Conservation (phyloP, 768 basidiomycete genomes). For the Mycena chlorophos region DNA sequence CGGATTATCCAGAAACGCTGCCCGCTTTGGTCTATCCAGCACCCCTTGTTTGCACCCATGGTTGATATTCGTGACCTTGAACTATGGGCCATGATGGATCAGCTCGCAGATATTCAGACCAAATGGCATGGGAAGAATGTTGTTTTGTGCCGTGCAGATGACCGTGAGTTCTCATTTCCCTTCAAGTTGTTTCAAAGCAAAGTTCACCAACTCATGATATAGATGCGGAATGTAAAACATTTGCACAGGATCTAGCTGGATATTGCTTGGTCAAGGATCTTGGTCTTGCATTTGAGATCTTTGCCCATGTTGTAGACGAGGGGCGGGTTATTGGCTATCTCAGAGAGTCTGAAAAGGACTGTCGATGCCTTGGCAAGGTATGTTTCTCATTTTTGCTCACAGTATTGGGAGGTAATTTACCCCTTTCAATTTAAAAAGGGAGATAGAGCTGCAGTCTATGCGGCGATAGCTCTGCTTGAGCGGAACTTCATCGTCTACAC, state of each 20-base stretch:
- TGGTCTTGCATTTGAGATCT: background rate
- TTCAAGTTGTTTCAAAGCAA: background rate
- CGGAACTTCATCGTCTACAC: constrained; percentile 2
- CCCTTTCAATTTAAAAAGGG: background rate
- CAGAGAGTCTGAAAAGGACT: background rate
- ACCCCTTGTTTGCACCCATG: constrained; percentile 11
- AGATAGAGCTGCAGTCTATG: constrained; percentile 15
- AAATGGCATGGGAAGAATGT: constrained; percentile 11
- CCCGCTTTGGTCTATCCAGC: constrained; percentile 2
- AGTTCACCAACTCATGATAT: background rate
- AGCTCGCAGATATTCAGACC: background rate
- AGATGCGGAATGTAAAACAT: background rate
- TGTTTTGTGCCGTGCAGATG: background rate
- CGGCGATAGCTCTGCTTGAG: constrained; percentile 15
- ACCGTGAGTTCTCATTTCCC: background rate
- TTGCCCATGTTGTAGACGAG: background rate
- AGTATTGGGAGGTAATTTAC: background rate
- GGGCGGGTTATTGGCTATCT: background rate
- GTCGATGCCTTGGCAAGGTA: background rate
- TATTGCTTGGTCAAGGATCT: background rate
- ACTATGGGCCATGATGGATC: background rate
- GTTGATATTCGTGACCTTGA: constrained; percentile 13
- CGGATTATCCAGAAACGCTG: constrained; percentile 9
- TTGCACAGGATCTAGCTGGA: background rate
- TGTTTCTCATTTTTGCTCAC: background rate